phyloP scores from a whole-genome alignment of 2,329 filamentous ascomycete genomes.

The Pseudocercospora musae region DNA sequence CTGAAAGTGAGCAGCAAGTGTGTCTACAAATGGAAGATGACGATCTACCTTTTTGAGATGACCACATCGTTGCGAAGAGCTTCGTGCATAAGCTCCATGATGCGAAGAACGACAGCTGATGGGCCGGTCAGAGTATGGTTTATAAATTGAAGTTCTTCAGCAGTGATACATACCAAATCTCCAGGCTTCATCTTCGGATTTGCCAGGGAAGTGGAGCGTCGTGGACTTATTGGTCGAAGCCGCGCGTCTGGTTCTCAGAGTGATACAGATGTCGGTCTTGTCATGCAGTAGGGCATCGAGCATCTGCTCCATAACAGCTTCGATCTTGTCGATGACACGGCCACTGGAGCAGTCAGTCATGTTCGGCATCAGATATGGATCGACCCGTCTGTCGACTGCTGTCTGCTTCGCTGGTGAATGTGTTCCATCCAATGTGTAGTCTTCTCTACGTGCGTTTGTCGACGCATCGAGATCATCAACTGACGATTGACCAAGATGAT shows the following conservation, averaged over 20 bases:
- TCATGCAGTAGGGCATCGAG: conserved; percentile 48
- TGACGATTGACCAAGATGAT: conserved; percentile 13
- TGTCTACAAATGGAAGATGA: not conserved
- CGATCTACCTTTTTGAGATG: conserved; percentile 55
- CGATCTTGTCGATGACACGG: conserved; percentile 51
- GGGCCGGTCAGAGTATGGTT: not conserved
- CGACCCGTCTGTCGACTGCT: not conserved
- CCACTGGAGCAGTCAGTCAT: conserved; percentile 10
- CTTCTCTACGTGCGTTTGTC: not conserved
- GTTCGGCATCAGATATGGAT: not conserved
- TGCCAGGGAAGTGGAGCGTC: conserved; percentile 52
- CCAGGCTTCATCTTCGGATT: conserved; percentile 55
- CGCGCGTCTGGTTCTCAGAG: conserved; percentile 39
- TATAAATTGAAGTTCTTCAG: not conserved
- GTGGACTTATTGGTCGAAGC: not conserved
- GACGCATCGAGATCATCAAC: not conserved
- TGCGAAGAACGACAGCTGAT: conserved; percentile 53
- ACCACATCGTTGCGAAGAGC: conserved; percentile 47
- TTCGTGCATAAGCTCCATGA: conserved; percentile 55
- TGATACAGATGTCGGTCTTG: conserved; percentile 48
- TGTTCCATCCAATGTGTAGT: not conserved
- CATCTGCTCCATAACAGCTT: conserved; percentile 54
- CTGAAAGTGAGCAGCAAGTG: conserved; percentile 11
- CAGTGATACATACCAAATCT: conserved; percentile 51
- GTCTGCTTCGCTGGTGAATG: not conserved